Percentiles rank a stretch among this genome's conserved stretches.
These are phyloP conservation scores for Colletotrichum plurivorum DNA, from an alignment of 2,329 filamentous ascomycete genomes.

Conservation along the genomic window DNA sequence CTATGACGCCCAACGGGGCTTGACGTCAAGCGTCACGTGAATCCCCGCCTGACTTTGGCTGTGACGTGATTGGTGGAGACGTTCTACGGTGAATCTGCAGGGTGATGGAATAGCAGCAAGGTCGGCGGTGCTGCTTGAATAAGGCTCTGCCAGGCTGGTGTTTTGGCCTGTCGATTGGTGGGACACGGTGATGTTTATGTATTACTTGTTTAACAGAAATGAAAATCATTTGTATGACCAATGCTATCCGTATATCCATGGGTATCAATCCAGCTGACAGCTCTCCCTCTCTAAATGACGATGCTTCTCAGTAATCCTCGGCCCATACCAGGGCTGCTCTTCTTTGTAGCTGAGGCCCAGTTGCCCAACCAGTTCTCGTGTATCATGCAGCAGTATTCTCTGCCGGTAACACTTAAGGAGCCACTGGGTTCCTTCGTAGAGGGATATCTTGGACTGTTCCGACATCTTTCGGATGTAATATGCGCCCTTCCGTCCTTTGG, in stretches of 20 bases:
- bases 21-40: conserved; percentile 38
- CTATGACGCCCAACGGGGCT: conserved; percentile 22
- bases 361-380: too few relatives aligned
- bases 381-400: too few relatives aligned
- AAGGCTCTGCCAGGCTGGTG: not conserved
- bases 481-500: too few relatives aligned
- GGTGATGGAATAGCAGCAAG: not conserved
- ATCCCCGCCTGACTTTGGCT: conserved; percentile 20
- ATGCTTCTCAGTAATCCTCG: not conserved
- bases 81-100: not conserved
- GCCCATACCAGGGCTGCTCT: not conserved
- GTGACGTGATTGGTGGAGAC: conserved; percentile 6
- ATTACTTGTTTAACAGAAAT: not conserved
- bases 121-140: not conserved
- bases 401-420: too few relatives aligned
- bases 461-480: too few relatives aligned
- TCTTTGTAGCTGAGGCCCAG: not conserved
- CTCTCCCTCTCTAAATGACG: not conserved
- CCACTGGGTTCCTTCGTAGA: too few relatives aligned
- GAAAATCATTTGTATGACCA: not conserved
- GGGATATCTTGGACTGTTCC: too few relatives aligned
- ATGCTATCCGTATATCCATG: conserved; percentile 10
- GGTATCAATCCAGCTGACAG: conserved; percentile 17
- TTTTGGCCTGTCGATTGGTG: not conserved
- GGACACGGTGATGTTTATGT: not conserved